Evolutionary conservation across 2,329 filamentous ascomycete species (phyloP).

Genomic region (Fusarium burgessii): DNA sequence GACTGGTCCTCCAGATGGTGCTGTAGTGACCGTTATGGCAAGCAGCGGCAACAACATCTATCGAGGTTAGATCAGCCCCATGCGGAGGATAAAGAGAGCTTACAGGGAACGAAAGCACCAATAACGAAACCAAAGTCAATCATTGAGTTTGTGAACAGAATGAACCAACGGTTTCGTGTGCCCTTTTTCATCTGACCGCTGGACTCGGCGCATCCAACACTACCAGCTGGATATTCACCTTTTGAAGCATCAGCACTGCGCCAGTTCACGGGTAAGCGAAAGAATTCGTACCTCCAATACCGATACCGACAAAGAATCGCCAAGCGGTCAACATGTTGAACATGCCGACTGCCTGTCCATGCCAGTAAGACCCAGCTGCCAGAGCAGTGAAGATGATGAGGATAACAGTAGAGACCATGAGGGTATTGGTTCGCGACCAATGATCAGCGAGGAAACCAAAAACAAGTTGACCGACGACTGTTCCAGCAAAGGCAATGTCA

Average conservation of each 20-base stretch:
- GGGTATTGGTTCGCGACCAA: constrained; percentile 85
- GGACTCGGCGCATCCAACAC: constrained; percentile 85
- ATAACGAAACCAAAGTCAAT: constrained; percentile 88
- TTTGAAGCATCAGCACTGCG: constrained; percentile 24
- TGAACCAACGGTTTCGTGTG: constrained; percentile 90
- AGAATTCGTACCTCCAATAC: constrained; percentile 72
- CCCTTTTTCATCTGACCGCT: constrained; percentile 85
- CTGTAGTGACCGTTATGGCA: constrained; percentile 72
- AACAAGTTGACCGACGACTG: constrained; percentile 82
- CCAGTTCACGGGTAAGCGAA: rapidly evolving
- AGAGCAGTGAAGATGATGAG: constrained; percentile 88
- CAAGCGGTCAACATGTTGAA: constrained; percentile 83
- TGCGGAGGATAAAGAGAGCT: neutral
- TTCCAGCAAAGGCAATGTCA: constrained; percentile 88
- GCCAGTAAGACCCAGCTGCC: constrained; percentile 79
- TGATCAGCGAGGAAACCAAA: constrained; percentile 87
- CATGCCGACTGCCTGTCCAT: constrained; percentile 76
- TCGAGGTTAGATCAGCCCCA: neutral
- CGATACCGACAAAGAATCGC: constrained; percentile 83
- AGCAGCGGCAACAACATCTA: constrained; percentile 66
- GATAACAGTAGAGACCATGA: constrained; percentile 84
- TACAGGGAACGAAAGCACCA: constrained; percentile 78
- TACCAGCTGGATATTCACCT: constrained; percentile 82
- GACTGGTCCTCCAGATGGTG: constrained; percentile 83
- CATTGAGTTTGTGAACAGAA: constrained; percentile 89